phyloP scores from a whole-genome alignment of 257 asterid species.

The Gardenia jasminoides region DNA sequence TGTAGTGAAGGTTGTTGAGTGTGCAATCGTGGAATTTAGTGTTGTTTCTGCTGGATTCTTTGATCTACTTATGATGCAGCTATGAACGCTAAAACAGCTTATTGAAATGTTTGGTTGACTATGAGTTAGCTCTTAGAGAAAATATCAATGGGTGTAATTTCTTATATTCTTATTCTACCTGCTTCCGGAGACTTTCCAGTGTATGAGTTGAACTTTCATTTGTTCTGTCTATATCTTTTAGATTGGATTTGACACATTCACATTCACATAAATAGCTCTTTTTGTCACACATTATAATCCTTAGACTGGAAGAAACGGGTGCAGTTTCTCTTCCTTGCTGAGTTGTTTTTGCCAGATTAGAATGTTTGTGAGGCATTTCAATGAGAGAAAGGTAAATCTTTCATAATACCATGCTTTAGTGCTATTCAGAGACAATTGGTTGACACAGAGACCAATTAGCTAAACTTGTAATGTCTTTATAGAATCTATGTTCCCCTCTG shows the following conservation, averaged over 20 bases:
- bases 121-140: slow-evolving; percentile 23
- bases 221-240: too few species aligned
- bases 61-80: slow-evolving; percentile 15
- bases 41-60: not conserved
- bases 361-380: too few species aligned
- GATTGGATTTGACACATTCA: too few species aligned
- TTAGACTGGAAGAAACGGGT: too few species aligned
- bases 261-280: too few species aligned
- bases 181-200: too few species aligned
- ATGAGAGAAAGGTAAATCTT: too few species aligned
- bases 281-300: too few species aligned
- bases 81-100: slow-evolving; percentile 16
- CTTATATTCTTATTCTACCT: slow-evolving; percentile 25
- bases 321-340: too few species aligned
- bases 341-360: too few species aligned
- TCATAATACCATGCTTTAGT: not conserved
- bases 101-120: slow-evolving; percentile 19
- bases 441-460: not conserved
- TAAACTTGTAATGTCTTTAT: not conserved
- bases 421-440: not conserved
- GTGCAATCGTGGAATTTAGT: not conserved
- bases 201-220: too few species aligned
- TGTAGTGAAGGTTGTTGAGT: too few species aligned
- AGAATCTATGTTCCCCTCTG: not conserved
- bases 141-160: slow-evolving; percentile 14